A percentile compares a stretch with the other conserved stretches of the same genome.
These are phyloP conservation scores for Ceratobasidium sp. DNA, from an alignment of 1,284 basidiomycete species.

Conservation along the genomic window DNA sequence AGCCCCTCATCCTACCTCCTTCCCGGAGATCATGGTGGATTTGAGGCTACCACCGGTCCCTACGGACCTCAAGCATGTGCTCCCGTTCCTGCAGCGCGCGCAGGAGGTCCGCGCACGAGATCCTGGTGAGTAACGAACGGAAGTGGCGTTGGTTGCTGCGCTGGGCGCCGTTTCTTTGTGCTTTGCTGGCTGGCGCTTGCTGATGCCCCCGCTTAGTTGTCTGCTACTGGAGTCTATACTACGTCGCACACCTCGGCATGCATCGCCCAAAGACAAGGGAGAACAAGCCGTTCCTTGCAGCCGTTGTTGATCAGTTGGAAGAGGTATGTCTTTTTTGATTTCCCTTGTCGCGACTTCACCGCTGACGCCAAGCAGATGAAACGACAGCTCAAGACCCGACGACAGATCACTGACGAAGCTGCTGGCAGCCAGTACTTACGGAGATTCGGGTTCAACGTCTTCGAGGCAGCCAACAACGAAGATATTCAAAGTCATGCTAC, in stretches of 20 bases:
- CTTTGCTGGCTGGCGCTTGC: conserved; percentile 25
- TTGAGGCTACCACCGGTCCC: conserved; percentile 34
- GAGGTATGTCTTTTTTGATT: background rate
- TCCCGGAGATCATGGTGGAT: conserved; percentile 28
- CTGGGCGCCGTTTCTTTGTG: background rate
- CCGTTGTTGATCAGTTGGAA: conserved; percentile 28
- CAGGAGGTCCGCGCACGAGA: conserved; percentile 46
- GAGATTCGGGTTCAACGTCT: conserved; percentile 45
- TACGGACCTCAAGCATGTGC: conserved; percentile 44
- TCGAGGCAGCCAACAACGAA: conserved; percentile 45
- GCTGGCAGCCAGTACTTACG: conserved; percentile 44
- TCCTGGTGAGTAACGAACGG: conserved; percentile 43
- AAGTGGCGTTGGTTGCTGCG: background rate
- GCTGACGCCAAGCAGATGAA: conserved; percentile 26
- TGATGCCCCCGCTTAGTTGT: background rate
- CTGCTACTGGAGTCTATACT: conserved; percentile 37
- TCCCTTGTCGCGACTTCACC: conserved; percentile 3
- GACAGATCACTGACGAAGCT: conserved; percentile 41
- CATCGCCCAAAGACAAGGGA: conserved; percentile 5
- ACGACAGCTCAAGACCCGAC: conserved; percentile 5
- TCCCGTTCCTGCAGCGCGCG: conserved; percentile 45
- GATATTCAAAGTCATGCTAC: conserved; percentile 43
- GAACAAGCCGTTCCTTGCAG: conserved; percentile 24
- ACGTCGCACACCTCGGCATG: conserved; percentile 23
- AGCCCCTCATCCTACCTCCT: background rate